Evolutionary conservation across 768 basidiomycete genomes (phyloP), one percentile per base, ranked within the genome.

Genomic region (Termitomyces sp.): DNA sequence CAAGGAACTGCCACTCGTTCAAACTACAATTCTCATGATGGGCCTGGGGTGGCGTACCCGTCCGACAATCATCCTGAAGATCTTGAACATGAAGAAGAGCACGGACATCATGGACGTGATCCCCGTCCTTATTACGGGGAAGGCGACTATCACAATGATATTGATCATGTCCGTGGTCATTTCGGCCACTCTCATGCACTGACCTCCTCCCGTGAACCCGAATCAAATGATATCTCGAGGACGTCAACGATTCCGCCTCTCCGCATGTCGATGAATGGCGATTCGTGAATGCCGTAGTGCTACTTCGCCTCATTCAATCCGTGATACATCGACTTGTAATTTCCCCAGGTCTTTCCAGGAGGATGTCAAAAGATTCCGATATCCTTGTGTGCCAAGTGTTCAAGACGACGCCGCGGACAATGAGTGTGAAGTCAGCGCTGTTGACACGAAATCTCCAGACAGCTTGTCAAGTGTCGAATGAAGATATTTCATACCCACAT

Each of bases 401-500:
- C 40, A 52, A 30, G 60, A 49, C 5, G 58, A 63, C 32, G 67
- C 25, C 35, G 23, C 35, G 64, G 67, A 64, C 35, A 67, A 68
- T 44, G 77, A 79, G 56, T 74, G 67, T 47, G 71, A 69, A 47
- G 67, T 11, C 49, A 25, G 76, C 50, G 56, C 72, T 51, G 73
- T 76, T 37, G 76, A 70, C 50, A 74, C 71, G 39, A 73, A 76
- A 48, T 78, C 78, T 52, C 69, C 70, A 37, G 74, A 73, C 48
- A 82, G 80, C 67, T 71, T 82, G 55, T 81, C 80, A 14, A 81
- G 80, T 61, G 76, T 82, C 42, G 76, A 80, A 59, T 77, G 66
- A 67, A 51, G 41, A 19, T 28, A 28, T 35, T 25, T 14, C 23
- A 27, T 32, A 12, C 12, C 48, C 52, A 28, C 23, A 30, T 50